Evolutionary conservation across 371 early-diverging fungal species (phyloP).

Genomic region (Batkoa obscura): DNA sequence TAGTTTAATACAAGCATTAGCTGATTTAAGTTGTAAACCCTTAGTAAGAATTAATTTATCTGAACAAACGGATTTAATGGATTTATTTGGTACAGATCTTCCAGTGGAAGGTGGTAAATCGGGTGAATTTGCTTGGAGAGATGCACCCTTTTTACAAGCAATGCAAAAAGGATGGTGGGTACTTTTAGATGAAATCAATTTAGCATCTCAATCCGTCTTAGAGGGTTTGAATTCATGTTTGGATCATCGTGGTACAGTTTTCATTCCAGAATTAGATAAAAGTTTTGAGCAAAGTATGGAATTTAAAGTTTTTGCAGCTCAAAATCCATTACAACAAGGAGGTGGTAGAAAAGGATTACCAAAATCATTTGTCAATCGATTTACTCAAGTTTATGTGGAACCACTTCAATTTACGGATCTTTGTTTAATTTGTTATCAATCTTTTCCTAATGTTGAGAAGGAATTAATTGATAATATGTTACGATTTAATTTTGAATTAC

Average conservation of each 20-base stretch:
- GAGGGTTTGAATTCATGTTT: slow-evolving; percentile 79
- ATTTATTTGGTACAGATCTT: slow-evolving; percentile 89
- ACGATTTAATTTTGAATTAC: slow-evolving; percentile 71
- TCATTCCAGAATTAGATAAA: slow-evolving; percentile 77
- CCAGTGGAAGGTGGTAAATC: slow-evolving; percentile 50
- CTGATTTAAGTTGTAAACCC: slow-evolving; percentile 55
- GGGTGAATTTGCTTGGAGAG: slow-evolving; percentile 83
- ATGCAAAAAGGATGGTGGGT: slow-evolving; percentile 97
- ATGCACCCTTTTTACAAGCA: slow-evolving; percentile 91
- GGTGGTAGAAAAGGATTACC: slow-evolving; percentile 98
- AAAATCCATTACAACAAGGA: slow-evolving; percentile 98
- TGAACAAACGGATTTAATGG: slow-evolving; percentile 98
- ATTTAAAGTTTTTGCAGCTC: slow-evolving; percentile 97
- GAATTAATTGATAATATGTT: slow-evolving; percentile 46
- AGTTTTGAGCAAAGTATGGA: slow-evolving; percentile 77
- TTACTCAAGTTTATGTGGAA: slow-evolving; percentile 91
- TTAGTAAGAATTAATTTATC: slow-evolving; percentile 95
- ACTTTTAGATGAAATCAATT: slow-evolving; percentile 96
- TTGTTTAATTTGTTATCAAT: slow-evolving; percentile 51
- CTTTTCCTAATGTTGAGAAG: slow-evolving; percentile 38
- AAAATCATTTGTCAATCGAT: slow-evolving; percentile 71
- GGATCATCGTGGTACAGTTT: slow-evolving; percentile 57
- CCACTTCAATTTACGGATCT: slow-evolving; percentile 62
- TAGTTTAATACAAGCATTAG: slow-evolving; percentile 74
- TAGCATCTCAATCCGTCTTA: slow-evolving; percentile 93